These are phyloP conservation scores for Trichosporon faecale DNA, from an alignment of 1,284 basidiomycete species.

Conservation along the genomic window DNA sequence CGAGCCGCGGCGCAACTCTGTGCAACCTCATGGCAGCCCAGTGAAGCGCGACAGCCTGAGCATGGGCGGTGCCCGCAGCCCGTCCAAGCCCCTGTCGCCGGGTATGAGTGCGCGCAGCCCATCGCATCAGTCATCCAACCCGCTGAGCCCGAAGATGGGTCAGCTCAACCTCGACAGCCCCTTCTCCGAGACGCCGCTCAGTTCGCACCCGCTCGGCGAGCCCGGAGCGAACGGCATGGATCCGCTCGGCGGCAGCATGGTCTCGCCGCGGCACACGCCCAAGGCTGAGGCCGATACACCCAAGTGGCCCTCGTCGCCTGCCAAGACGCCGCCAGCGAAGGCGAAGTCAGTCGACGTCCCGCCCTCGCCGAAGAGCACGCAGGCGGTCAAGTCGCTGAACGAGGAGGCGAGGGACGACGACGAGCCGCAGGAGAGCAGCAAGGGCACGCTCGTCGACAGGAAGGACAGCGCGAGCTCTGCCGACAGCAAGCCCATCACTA, in stretches of 20 bases:
- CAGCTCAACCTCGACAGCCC: conserved; percentile 9
- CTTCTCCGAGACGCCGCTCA: neutral
- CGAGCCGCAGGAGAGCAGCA: conserved; percentile 4
- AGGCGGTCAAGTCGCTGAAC: conserved; percentile 13
- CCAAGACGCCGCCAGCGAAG: conserved; percentile 13
- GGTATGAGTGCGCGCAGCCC: neutral
- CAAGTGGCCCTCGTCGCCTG: conserved; percentile 11
- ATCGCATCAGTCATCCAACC: neutral
- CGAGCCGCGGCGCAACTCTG: neutral
- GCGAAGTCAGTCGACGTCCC: neutral
- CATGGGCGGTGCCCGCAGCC: neutral
- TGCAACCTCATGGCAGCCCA: neutral
- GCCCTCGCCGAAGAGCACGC: neutral
- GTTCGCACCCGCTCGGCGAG: neutral
- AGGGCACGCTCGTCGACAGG: neutral
- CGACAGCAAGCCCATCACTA: no score
- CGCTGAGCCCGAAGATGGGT: conserved; percentile 1
- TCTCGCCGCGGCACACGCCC: neutral
- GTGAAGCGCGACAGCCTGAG: neutral
- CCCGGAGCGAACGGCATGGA: neutral
- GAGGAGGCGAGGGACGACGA: conserved; percentile 14
- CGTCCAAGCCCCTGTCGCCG: neutral
- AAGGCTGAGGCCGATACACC: neutral
- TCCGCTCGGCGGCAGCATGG: neutral
- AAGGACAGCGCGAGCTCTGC: neutral